Percentiles rank a stretch among this genome's conserved stretches.
phyloP scores from a whole-genome alignment of 225 moss, liverwort and hornwort genomes.

The Sphagnum contortum region DNA sequence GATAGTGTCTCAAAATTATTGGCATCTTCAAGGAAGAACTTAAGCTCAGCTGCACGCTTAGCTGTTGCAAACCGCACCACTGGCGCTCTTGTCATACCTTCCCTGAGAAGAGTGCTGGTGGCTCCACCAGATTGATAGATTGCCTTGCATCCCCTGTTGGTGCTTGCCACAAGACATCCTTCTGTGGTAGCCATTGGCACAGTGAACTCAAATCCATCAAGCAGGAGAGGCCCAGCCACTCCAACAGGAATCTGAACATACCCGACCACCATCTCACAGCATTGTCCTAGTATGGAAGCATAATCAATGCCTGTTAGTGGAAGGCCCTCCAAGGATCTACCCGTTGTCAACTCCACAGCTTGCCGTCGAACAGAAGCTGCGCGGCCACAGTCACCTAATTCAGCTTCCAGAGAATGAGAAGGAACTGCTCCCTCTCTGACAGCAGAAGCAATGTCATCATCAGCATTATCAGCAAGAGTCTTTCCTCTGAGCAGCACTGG shows the following conservation, averaged over 20 bases:
- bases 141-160: constrained; percentile 94
- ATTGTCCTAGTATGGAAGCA: constrained; percentile 73
- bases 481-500: no score
- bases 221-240: constrained; percentile 77
- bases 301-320: constrained; percentile 83
- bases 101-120: constrained; percentile 51
- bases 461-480: no score
- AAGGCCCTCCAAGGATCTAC: constrained; percentile 60
- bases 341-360: constrained; percentile 59
- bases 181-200: constrained; percentile 99
- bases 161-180: constrained; percentile 88
- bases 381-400: constrained; percentile 55
- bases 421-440: constrained; percentile 50
- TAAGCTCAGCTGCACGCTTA: constrained; percentile 76
- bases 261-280: constrained; percentile 97
- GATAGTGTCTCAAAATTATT: constrained; percentile 47
- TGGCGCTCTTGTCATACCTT: constrained; percentile 91
- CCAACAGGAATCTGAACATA: constrained; percentile 89
- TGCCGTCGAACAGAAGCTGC: constrained; percentile 55
- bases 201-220: constrained; percentile 64
- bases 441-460: constrained; percentile 65
- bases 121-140: constrained; percentile 85
- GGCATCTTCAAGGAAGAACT: constrained; percentile 74
- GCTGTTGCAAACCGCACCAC: constrained; percentile 66
- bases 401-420: constrained; percentile 63